A percentile compares a stretch with the other conserved stretches of the same genome.
Evolutionary conservation across 164 flowering plant genomes (phyloP).

Genomic region (Vitis amurensis): DNA sequence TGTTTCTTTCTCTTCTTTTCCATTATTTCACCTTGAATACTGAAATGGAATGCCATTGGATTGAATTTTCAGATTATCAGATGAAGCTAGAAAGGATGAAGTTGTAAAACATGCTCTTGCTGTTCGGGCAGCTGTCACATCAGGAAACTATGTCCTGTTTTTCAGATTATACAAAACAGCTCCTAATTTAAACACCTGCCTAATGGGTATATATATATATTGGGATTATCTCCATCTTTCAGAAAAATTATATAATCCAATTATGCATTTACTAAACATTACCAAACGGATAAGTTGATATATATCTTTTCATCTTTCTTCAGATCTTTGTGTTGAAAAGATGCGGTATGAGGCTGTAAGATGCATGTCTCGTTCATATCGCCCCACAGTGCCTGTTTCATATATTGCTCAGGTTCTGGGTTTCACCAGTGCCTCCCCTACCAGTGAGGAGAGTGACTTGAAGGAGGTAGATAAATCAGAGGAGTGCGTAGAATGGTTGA

Average conservation of each 20-base stretch:
- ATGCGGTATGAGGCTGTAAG: constrained; percentile 86
- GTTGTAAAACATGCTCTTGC: constrained; percentile 94
- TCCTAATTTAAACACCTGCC: constrained; percentile 73
- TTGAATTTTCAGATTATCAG: constrained; percentile 56
- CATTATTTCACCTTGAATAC: neutral
- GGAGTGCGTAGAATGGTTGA: constrained; percentile 91
- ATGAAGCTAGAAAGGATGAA: constrained; percentile 62
- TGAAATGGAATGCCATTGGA: neutral
- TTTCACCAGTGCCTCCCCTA: constrained; percentile 36
- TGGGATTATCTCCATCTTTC: neutral
- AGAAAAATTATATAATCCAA: neutral
- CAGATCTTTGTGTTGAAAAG: constrained; percentile 92
- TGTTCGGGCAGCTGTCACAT: constrained; percentile 86
- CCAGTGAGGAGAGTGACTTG: constrained; percentile 40
- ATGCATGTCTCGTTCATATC: constrained; percentile 91
- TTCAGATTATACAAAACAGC: constrained; percentile 85
- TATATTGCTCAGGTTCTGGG: constrained; percentile 80
- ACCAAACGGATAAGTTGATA: neutral
- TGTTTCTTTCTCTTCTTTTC: neutral
- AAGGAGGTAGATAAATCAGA: constrained; percentile 62
- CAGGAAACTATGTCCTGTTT: constrained; percentile 83
- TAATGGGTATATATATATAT: constrained; percentile 68
- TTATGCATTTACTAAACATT: no score
- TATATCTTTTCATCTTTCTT: constrained; percentile 11
- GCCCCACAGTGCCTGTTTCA: constrained; percentile 80